phyloP scores from a whole-genome alignment of 345 rosid genomes.

The Heritiera fomes region DNA sequence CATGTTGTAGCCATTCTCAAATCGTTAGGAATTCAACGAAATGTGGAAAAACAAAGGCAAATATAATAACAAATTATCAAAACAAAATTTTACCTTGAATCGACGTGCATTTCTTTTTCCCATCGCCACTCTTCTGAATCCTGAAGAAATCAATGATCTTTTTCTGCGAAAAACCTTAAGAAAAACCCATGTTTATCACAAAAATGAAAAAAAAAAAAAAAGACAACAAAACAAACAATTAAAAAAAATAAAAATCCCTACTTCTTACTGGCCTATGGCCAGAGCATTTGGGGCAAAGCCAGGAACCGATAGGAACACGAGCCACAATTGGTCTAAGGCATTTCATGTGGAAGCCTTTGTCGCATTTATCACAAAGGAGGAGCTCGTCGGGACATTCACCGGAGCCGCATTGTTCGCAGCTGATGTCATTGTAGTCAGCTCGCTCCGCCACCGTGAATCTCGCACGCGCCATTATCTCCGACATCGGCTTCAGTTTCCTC shows the following conservation, averaged over 20 bases:
- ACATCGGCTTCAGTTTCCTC: conserved; percentile 53
- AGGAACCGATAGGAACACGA: conserved; percentile 76
- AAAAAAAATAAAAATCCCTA: conserved; percentile 39
- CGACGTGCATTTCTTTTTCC: conserved; percentile 31
- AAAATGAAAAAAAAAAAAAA: not conserved
- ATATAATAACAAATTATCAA: not conserved
- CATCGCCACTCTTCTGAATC: conserved; percentile 50
- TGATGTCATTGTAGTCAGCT: conserved; percentile 47
- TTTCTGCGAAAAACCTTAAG: conserved; percentile 76
- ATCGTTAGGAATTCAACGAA: not conserved
- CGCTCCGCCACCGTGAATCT: conserved; percentile 40
- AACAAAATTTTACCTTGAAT: conserved; percentile 54
- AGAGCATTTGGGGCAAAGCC: conserved; percentile 73
- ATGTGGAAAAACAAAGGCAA: not conserved
- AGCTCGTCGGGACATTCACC: conserved; percentile 76
- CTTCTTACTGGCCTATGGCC: conserved; percentile 79
- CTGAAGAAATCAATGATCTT: conserved; percentile 79
- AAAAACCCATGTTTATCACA: conserved; percentile 14
- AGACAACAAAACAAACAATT: not conserved
- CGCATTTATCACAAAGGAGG: conserved; percentile 82
- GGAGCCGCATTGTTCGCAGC: conserved; percentile 70
- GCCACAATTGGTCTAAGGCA: conserved; percentile 82
- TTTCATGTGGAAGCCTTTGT: conserved; percentile 85
- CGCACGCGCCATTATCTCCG: conserved; percentile 58
- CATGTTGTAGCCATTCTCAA: not conserved